Conservation (phyloP, 345 rosid genomes). For the Firmiana major region DNA sequence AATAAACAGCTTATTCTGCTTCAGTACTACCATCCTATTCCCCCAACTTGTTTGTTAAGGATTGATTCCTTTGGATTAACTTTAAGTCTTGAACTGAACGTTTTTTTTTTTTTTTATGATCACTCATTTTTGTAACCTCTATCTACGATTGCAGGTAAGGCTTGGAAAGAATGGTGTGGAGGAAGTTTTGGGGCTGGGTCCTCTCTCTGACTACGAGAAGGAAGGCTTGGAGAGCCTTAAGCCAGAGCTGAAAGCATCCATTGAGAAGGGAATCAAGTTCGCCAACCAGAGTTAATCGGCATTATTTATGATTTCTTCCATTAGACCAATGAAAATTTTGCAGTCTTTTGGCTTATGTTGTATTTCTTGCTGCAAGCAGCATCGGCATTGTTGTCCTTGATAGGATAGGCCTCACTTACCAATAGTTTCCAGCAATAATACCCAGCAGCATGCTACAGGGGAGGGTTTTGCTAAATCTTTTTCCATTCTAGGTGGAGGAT, state of each 20-base stretch:
- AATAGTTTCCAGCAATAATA: slow-evolving; percentile 21
- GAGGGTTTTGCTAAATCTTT: neutral
- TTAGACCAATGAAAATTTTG: slow-evolving; percentile 18
- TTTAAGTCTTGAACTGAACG: neutral
- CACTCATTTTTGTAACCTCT: neutral
- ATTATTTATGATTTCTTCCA: neutral
- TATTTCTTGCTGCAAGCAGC: slow-evolving; percentile 29
- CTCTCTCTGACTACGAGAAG: slow-evolving; percentile 66
- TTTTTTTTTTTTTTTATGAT: neutral
- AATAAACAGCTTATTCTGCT: neutral
- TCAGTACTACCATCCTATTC: neutral
- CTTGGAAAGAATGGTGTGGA: slow-evolving; percentile 81
- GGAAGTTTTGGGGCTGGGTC: slow-evolving; percentile 66
- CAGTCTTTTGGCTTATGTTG: slow-evolving; percentile 18
- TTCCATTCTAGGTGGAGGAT: neutral
- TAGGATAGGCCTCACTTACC: slow-evolving; percentile 2
- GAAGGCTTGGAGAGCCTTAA: slow-evolving; percentile 62
- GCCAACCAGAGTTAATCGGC: slow-evolving; percentile 31
- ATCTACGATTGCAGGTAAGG: slow-evolving; percentile 46
- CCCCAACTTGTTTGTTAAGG: neutral
- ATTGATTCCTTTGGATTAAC: neutral
- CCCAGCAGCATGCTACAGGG: neutral
- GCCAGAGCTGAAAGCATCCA: slow-evolving; percentile 62
- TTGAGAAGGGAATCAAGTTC: slow-evolving; percentile 75
- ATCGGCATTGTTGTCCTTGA: slow-evolving; percentile 7